These are phyloP conservation scores for Hanseniaspora nectarophila DNA, from an alignment of 805 yeast species.

Conservation along the genomic window DNA sequence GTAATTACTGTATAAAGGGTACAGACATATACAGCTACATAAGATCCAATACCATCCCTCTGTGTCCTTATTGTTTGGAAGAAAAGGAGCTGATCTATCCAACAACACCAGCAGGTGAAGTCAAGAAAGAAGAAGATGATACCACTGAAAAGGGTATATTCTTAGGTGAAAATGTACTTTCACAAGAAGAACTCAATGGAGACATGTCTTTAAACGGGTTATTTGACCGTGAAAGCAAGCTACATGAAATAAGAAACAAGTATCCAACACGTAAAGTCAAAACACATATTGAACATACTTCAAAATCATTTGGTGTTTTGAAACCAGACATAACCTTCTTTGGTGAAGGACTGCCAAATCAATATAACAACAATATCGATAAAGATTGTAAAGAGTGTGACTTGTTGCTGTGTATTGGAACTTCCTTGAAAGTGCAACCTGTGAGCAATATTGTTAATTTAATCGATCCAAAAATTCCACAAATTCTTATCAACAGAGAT, in stretches of 20 bases:
- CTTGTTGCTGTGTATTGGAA: conserved; percentile 72
- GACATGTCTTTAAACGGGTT: not conserved
- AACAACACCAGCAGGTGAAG: conserved; percentile 15
- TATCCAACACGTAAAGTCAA: not conserved
- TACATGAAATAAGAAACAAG: not conserved
- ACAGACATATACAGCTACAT: conserved; percentile 50
- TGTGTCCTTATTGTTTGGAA: conserved; percentile 54
- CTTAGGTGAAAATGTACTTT: conserved; percentile 13
- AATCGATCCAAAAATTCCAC: conserved; percentile 65
- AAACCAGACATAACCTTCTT: conserved; percentile 90
- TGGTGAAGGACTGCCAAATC: conserved; percentile 68
- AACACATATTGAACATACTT: conserved; percentile 18
- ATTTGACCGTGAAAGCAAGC: not conserved
- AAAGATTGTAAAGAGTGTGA: conserved; percentile 62
- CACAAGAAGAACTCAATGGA: not conserved
- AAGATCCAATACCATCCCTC: conserved; percentile 47
- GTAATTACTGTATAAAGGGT: conserved; percentile 57
- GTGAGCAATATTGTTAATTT: conserved; percentile 77
- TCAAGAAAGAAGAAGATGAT: conserved; percentile 23
- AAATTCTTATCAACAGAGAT: conserved; percentile 66
- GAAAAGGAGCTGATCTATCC: conserved; percentile 32
- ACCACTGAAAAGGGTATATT: conserved; percentile 9
- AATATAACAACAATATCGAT: conserved; percentile 48
- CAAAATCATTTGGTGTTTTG: conserved; percentile 61
- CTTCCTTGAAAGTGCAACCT: conserved; percentile 85